A percentile compares a stretch with the other conserved stretches of the same genome.
Evolutionary conservation across 1,139 yeast species (phyloP).

Genomic region (Pichia sp.): DNA sequence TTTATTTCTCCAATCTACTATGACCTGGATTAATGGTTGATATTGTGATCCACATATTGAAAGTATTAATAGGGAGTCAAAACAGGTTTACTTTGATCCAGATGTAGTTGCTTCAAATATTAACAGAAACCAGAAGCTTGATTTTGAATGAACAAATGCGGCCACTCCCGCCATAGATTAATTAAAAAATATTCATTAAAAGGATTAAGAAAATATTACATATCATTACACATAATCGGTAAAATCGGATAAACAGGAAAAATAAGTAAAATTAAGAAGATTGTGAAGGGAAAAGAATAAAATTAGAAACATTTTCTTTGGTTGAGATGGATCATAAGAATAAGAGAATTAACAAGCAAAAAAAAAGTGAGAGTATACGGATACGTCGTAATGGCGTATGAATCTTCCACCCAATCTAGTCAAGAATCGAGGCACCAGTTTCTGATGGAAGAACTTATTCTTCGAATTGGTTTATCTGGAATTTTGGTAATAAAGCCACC

Average conservation of each 20-base stretch:
- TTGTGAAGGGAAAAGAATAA: not conserved
- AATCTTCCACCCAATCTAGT: not conserved
- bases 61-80: too few relatives aligned
- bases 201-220: not conserved
- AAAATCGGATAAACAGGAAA: not conserved
- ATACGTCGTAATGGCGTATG: not conserved
- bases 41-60: too few relatives aligned
- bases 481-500: not conserved
- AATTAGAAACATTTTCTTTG: not conserved
- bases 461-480: too few relatives aligned
- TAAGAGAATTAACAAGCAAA: not conserved
- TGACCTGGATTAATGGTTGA: too few relatives aligned
- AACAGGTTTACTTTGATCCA: too few relatives aligned
- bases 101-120: too few relatives aligned
- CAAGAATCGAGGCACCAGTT: not conserved
- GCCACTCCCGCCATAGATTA: too few relatives aligned
- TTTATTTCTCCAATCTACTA: not conserved
- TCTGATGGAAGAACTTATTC: too few relatives aligned
- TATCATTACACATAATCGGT: not conserved
- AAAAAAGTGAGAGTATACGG: not conserved
- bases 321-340: not conserved
- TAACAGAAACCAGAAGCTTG: too few relatives aligned
- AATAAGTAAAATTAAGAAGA: not conserved
- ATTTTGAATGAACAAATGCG: too few relatives aligned
- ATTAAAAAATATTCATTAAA: too few relatives aligned